Conservation (phyloP, 768 basidiomycete species). For the Mycena albidolilacea region DNA sequence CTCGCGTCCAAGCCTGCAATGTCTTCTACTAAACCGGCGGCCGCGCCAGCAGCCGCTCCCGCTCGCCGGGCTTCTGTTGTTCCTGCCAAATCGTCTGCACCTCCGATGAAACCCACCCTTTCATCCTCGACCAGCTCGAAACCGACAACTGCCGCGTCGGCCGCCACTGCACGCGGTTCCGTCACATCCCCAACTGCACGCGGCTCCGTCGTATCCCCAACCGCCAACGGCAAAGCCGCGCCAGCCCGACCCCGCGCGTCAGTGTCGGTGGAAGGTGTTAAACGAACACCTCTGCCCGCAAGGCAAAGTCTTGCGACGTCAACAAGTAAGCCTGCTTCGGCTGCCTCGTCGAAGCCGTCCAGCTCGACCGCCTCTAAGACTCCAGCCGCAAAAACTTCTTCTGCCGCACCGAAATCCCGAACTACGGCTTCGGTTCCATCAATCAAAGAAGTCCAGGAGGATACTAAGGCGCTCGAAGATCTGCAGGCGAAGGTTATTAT, state of each 20-base stretch:
- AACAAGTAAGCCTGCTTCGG: conserved; percentile 50
- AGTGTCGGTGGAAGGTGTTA: conserved; percentile 73
- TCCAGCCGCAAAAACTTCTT: conserved; percentile 52
- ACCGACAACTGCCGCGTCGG: conserved; percentile 50
- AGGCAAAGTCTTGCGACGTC: conserved; percentile 57
- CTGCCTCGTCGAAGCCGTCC: conserved; percentile 50
- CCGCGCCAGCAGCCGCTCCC: conserved; percentile 51
- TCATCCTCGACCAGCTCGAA: conserved; percentile 59
- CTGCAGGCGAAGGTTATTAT: conserved; percentile 71
- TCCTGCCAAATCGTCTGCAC: conserved; percentile 54
- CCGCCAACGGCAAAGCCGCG: conserved; percentile 62
- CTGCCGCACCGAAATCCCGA: conserved; percentile 58
- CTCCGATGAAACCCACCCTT: conserved; percentile 54
- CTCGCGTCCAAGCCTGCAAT: conserved; percentile 57
- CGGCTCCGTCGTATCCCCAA: conserved; percentile 16
- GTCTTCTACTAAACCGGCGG: conserved; percentile 48
- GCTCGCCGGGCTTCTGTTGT: conserved; percentile 62
- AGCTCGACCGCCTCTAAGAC: conserved; percentile 33
- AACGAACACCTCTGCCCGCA: conserved; percentile 61
- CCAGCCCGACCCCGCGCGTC: conserved; percentile 74
- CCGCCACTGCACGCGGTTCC: conserved; percentile 37
- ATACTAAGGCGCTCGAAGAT: conserved; percentile 69
- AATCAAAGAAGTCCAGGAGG: conserved; percentile 78
- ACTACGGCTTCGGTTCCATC: conserved; percentile 78
- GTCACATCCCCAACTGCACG: conserved; percentile 30